Evolutionary conservation across 2,329 filamentous ascomycete species (phyloP).

Genomic region (Alternaria metachromatica): DNA sequence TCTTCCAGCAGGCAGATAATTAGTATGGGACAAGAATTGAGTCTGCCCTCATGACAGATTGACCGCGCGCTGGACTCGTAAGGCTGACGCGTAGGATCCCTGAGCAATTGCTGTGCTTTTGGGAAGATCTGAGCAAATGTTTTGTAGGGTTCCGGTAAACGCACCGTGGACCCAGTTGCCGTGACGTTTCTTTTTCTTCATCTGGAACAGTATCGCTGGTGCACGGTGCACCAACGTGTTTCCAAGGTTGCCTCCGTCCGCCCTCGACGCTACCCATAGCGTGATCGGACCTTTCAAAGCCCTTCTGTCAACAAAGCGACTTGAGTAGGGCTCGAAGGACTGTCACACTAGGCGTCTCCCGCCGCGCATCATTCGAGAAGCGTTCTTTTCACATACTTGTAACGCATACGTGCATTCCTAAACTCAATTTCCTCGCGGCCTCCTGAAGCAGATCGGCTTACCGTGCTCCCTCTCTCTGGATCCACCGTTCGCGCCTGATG

Average conservation of each 20-base stretch:
- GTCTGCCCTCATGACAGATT: not conserved
- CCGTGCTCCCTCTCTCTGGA: not conserved
- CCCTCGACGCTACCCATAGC: not conserved
- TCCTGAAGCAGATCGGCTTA: not conserved
- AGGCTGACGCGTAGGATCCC: not conserved
- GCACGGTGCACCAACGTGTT: not conserved
- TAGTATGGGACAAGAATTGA: not conserved
- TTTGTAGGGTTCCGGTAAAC: not conserved
- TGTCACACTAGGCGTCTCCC: not conserved
- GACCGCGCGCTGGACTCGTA: not conserved
- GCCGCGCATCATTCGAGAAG: not conserved
- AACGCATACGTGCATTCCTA: not conserved
- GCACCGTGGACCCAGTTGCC: not conserved
- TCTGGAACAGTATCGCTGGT: not conserved
- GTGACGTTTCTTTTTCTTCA: not conserved
- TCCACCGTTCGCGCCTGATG: not conserved
- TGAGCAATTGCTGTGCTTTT: not conserved
- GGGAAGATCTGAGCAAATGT: not conserved
- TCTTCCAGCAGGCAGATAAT: not conserved
- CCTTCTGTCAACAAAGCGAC: not conserved
- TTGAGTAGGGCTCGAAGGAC: not conserved
- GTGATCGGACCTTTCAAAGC: not conserved
- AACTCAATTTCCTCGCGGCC: not conserved
- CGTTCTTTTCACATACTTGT: not conserved
- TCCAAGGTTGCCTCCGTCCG: not conserved